Base-by-base conservation (phyloP, 495 filamentous ascomycete species). In the Aspergillus sclerotioniger region DNA sequence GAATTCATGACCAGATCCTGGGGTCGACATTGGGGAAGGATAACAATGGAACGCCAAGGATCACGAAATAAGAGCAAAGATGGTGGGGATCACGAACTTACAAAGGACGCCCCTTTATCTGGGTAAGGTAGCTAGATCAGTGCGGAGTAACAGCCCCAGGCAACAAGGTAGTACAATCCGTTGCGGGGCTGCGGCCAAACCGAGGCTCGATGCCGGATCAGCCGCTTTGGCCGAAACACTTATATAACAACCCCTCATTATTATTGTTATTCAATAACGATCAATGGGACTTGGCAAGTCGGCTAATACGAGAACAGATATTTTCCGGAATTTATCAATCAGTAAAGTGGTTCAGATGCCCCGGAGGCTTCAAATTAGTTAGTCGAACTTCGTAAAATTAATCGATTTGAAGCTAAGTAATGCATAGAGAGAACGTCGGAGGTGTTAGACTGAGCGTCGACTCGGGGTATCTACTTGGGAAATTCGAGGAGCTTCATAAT, bases 391-490 rank as follows among this genome's bases (percentile, higher is more conserved):
- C 12, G 51, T 53, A 51, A 43, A 56, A 55, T 35, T 13, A 51
- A 41, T 44, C 13, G 17, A 53, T 13, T 25, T 54, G 50, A 64
- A 54, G 50, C 50, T 52, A 13, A 29, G 16, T 44, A 47, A 53
- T 62, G 25, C 25, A 72, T 60, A 63, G 70, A 59, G 64, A 68
- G 62, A 69, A 68, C 63, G 66, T 71, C 63, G 70, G 71, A 72
- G 69, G 69, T 71, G 70, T 68, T 67, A 74, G 69, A 77, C 65
- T 74, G 68, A 80, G 76, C 77, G 69, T 78, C 77, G 72, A 80
- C 76, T 80, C 76, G 76, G 77, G 75, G 76, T 77, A 76, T 78
- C 76, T 74, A 74, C 69, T 72, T 76, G 68, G 49, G 62, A 71
- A 75, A 74, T 71, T 75, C 73, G 76, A 80, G 76, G 75, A 78